Evolutionary conservation across 257 asterid genomes (phyloP), one percentile per base, ranked within the genome.

Genomic region (Nicotiana tomentosiformis): DNA sequence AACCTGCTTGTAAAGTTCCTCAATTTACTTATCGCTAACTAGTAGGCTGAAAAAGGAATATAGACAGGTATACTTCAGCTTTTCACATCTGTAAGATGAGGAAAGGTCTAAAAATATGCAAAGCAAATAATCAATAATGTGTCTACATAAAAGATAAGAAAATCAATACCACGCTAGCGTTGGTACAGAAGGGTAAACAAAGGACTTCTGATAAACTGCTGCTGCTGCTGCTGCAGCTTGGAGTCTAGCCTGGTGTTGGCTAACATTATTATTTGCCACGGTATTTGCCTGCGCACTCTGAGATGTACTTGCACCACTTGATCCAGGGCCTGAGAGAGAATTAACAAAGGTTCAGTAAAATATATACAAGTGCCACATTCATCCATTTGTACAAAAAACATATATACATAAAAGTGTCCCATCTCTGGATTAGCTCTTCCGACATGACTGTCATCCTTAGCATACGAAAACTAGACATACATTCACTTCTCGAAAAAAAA

Each of bases 211-310:
- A 88, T 94, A 93, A 46, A 94, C 85, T 33, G 95, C 64, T 74
- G 98, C 98, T 76, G 98, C 99, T 5, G 97, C 62, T 15, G 93
- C 95, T 6, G 95, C 98, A n/a, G 99, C 99, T 87, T 87, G 95
- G 84, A 93, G 90, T 84, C 98, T 91, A 80, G 93, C 91, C 83
- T 91, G 93, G 87, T 94, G 93, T 60, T 86, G 95, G 85, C 88
- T 91, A 83, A 86, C 83, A 82, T 87, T 90, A 84, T 82, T 85
- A 84, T 86, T 88, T 79, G 88, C 85, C 29, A 10, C 85, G 70
- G 88, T 87, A 67, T 83, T 90, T 82, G 88, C 84, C 15, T 62
- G 77, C 23, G 92, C 81, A 77, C 90, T 90, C 62, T 90, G 93
- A 84, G 96, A 90, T 78, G 96, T 61, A 87, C 89, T 87, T 51